Conservation (phyloP, 2,329 filamentous ascomycete species). For the Cryoendolithus antarcticus region DNA sequence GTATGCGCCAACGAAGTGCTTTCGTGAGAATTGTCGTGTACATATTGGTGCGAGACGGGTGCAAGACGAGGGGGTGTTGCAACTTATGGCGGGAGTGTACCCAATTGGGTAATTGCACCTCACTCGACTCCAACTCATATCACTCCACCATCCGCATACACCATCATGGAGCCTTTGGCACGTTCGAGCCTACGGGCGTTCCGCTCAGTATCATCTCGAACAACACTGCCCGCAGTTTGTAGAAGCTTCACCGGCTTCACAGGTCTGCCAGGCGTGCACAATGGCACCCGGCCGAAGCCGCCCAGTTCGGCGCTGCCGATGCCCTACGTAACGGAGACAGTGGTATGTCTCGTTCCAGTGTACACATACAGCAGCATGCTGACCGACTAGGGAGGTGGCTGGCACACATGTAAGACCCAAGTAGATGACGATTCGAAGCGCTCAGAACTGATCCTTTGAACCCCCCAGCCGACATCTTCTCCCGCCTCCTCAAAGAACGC, state of each 20-base stretch:
- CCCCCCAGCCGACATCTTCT: slow-evolving; percentile 31
- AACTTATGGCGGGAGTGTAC: too few relatives aligned
- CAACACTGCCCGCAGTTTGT: slow-evolving; percentile 6
- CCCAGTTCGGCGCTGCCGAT: slow-evolving; percentile 32
- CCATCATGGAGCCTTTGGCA: slow-evolving; percentile 14
- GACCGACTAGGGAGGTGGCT: slow-evolving; percentile 35
- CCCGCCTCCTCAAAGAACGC: slow-evolving; percentile 51
- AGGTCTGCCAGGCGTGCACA: slow-evolving; percentile 12
- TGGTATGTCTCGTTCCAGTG: slow-evolving; percentile 22
- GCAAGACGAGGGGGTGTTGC: too few relatives aligned
- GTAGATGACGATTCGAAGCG: not conserved
- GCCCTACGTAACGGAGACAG: slow-evolving; percentile 39
- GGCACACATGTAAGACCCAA: slow-evolving; percentile 31
- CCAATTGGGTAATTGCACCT: too few relatives aligned
- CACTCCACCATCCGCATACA: too few relatives aligned
- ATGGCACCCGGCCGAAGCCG: slow-evolving; percentile 13
- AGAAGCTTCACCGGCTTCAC: slow-evolving; percentile 7
- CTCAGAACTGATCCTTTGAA: not conserved
- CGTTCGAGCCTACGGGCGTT: slow-evolving; percentile 14
- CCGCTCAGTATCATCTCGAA: slow-evolving; percentile 9
- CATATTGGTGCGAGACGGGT: too few relatives aligned
- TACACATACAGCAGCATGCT: slow-evolving; percentile 11
- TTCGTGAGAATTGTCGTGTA: too few relatives aligned
- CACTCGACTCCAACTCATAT: too few relatives aligned
- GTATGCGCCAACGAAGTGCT: too few relatives aligned